phyloP scores from a whole-genome alignment of 2,329 filamentous ascomycete species.

The Botrytis tulipae region DNA sequence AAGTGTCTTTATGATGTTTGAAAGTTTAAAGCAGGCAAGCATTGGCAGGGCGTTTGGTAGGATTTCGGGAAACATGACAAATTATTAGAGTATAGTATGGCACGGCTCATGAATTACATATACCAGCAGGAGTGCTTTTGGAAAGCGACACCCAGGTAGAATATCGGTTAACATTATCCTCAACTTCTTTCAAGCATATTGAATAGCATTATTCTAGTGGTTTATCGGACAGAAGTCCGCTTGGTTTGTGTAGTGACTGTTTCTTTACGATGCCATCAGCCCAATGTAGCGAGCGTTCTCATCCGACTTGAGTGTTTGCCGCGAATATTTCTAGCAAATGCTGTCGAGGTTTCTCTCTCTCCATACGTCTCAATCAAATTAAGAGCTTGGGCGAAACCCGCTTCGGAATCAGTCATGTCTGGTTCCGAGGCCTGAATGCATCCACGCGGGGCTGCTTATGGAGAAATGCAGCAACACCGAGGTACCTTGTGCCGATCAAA shows the following conservation, averaged over 20 bases:
- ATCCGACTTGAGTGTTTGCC: neutral
- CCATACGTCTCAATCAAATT: neutral
- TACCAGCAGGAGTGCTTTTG: constrained; percentile 14
- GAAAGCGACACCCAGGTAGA: neutral
- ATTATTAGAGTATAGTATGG: constrained; percentile 19
- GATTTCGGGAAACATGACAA: constrained; percentile 14
- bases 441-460: neutral
- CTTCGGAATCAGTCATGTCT: neutral
- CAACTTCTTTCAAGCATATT: neutral
- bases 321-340: neutral
- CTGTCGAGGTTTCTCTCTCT: neutral
- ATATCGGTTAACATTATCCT: neutral
- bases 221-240: neutral
- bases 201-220: neutral
- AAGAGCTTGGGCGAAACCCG: neutral
- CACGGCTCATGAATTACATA: constrained; percentile 19
- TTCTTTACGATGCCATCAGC: neutral
- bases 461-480: neutral
- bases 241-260: neutral
- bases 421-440: neutral
- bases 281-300: neutral
- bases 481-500: neutral
- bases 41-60: constrained; percentile 23
- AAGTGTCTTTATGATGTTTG: constrained; percentile 21
- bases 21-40: constrained; percentile 20